These are phyloP conservation scores for Epithele typhae DNA, from an alignment of 768 basidiomycete genomes.

Conservation along the genomic window DNA sequence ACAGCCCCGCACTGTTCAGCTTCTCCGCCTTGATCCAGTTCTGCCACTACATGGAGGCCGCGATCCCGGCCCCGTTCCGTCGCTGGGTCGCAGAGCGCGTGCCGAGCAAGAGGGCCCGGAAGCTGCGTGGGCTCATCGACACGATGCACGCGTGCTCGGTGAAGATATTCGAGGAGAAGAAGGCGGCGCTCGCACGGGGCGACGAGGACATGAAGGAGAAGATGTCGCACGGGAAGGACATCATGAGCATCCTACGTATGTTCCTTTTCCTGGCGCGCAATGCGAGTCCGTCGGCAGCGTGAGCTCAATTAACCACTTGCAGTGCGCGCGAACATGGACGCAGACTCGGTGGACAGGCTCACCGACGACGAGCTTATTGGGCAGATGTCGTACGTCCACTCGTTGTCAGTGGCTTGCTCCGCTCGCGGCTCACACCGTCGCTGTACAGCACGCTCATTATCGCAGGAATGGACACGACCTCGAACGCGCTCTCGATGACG, in stretches of 20 bases:
- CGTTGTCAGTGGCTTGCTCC: neutral
- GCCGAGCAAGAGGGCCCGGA: slow-evolving; percentile 9
- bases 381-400: slow-evolving; percentile 17
- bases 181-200: slow-evolving; percentile 12
- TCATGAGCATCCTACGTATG: slow-evolving; percentile 25
- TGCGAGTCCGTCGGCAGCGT: neutral
- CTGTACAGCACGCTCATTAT: slow-evolving; percentile 14
- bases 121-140: slow-evolving; percentile 8
- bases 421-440: neutral
- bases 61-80: slow-evolving; percentile 5
- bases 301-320: neutral
- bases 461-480: slow-evolving; percentile 23
- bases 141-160: slow-evolving; percentile 13
- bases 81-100: slow-evolving; percentile 1
- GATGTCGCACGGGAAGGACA: slow-evolving; percentile 23
- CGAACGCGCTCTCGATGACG: slow-evolving; percentile 21
- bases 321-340: slow-evolving; percentile 19
- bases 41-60: slow-evolving; percentile 3
- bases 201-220: slow-evolving; percentile 16
- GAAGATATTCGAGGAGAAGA: slow-evolving; percentile 17
- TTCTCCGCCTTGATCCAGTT: neutral
- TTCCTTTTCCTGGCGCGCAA: neutral
- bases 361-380: slow-evolving; percentile 19
- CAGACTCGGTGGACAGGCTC: slow-evolving; percentile 13
- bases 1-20: slow-evolving; percentile 1